phyloP scores from a whole-genome alignment of 768 basidiomycete species.

The Termitomyces sp. region DNA sequence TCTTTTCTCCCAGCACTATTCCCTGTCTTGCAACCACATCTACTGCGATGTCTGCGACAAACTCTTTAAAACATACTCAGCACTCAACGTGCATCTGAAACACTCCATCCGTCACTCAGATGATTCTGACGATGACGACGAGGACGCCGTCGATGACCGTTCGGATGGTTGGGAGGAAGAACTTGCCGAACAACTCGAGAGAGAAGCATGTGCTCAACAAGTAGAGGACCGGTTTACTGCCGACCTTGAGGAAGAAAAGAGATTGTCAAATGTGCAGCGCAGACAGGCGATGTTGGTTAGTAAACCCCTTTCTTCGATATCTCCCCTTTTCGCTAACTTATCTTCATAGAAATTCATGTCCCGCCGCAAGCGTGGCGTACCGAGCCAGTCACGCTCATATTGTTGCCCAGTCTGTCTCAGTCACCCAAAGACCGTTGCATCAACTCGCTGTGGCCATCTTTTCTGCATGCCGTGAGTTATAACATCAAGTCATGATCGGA shows the following conservation, averaged over 20 bases:
- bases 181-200: conserved; percentile 1
- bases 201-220: conserved; percentile 1
- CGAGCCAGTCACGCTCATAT: background rate
- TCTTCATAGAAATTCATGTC: background rate
- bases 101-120: conserved; percentile 7
- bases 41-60: conserved; percentile 8
- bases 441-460: conserved; percentile 11
- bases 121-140: conserved; percentile 6
- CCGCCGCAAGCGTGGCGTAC: conserved; percentile 1
- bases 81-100: conserved; percentile 2
- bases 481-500: no score
- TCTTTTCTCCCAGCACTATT: conserved; percentile 1
- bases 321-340: background rate
- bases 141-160: background rate
- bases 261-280: conserved; percentile 2
- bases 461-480: conserved; percentile 8
- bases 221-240: background rate
- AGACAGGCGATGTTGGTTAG: conserved; percentile 8
- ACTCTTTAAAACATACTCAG: conserved; percentile 1
- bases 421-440: background rate
- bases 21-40: conserved; percentile 1
- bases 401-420: conserved; percentile 8
- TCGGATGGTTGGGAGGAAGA: conserved; percentile 12
- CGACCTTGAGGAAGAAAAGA: background rate
- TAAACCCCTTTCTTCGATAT: background rate